Percentiles rank a stretch among this genome's conserved stretches.
Conservation (phyloP, 306 rosid genomes). For the Dicorynia guianensis region DNA sequence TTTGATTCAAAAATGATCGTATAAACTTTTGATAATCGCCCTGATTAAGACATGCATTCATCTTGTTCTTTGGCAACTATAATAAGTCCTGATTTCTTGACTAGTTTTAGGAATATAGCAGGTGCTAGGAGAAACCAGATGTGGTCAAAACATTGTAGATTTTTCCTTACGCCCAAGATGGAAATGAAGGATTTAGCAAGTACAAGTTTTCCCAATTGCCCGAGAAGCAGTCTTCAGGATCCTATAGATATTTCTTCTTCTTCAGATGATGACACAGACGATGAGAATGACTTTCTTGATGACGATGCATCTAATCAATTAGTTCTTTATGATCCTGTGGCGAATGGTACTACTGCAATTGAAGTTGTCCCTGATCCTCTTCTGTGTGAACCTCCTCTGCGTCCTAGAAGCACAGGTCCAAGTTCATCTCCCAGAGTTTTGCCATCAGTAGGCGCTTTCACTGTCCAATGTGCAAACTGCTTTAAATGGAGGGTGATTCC, state of each 20-base stretch:
- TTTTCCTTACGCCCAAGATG: slow-evolving; percentile 47
- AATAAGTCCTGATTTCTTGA: neutral
- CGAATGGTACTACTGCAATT: slow-evolving; percentile 43
- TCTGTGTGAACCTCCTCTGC: slow-evolving; percentile 35
- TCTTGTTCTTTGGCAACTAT: neutral
- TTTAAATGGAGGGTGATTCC: slow-evolving; percentile 97
- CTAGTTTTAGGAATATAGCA: slow-evolving; percentile 32
- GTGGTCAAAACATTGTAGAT: slow-evolving; percentile 42
- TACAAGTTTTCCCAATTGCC: slow-evolving; percentile 36
- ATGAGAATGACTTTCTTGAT: slow-evolving; percentile 53
- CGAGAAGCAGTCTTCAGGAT: slow-evolving; percentile 33
- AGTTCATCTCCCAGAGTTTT: slow-evolving; percentile 57
- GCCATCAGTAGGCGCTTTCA: slow-evolving; percentile 84
- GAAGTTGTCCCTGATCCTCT: slow-evolving; percentile 53
- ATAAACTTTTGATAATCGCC: neutral
- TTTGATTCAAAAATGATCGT: slow-evolving; percentile 22
- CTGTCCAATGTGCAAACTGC: slow-evolving; percentile 91
- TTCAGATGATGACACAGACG: slow-evolving; percentile 48
- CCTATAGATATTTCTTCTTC: slow-evolving; percentile 52
- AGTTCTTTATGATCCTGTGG: slow-evolving; percentile 70
- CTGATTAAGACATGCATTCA: slow-evolving; percentile 21
- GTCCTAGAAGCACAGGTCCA: slow-evolving; percentile 30
- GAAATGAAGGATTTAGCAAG: slow-evolving; percentile 40
- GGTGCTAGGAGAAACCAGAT: slow-evolving; percentile 50
- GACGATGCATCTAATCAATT: slow-evolving; percentile 60